Evolutionary conservation across 2,329 filamentous ascomycete genomes (phyloP), one percentile per base, ranked within the genome.

Genomic region (Penicillium thymicola): DNA sequence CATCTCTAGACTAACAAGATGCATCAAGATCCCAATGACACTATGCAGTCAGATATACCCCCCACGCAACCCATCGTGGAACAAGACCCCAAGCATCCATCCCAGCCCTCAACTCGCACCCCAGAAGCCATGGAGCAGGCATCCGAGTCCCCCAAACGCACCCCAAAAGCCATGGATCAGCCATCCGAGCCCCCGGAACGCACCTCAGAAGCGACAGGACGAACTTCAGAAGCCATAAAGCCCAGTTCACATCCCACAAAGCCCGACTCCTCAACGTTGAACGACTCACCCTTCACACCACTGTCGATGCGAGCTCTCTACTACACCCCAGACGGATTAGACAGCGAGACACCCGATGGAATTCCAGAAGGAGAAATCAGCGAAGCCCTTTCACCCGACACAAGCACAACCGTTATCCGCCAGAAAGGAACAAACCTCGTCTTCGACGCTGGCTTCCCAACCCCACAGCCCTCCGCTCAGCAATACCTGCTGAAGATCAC

Each of bases 401-500:
- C 41, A 23, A 47, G 32, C 48, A 62, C 58, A 14, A 64, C 58
- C 21, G 23, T 47, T 7, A 53, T 54, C 47, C 65, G 65, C 1
- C 64, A 67, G 25, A 57, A 59, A 13, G 65, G 67, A 34, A 66
- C 70, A 7, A 59, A 61, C 7, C 58, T 78, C 7, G 58, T 68
- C 34, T 72, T 75, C 56, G 70, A 72, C 49, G 64, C 65, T 4
- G 63, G 65, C 46, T 73, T 72, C 49, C 74, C 75, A 32, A 72
- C 71, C 0, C 75, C 75, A 5, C 66, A 62, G 18, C 72, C 72
- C 3, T 67, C 68, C 4, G 55, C 64, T 25, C 63, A 65, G n/a
- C 70, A 76, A 59, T 78, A 78, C 58, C 65, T 77, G 2, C 65
- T 78, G 54, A 75, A 76, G 57, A 70, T 77, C 27, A 65, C 66